Conservation (phyloP, 2,329 filamentous ascomycete genomes). For the Pseudocercospora eumusae region DNA sequence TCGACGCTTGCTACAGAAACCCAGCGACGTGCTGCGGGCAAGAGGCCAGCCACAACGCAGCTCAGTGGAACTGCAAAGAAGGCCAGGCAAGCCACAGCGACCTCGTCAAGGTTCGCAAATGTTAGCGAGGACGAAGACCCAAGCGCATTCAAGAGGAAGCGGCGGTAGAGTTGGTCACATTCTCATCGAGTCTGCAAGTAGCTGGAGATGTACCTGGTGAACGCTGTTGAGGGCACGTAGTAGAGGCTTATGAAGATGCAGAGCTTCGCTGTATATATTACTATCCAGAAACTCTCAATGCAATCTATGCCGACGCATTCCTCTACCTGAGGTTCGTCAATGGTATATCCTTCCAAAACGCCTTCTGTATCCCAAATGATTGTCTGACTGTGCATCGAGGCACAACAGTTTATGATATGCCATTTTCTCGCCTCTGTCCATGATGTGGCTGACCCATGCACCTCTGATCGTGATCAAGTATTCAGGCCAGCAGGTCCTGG, state of each 20-base stretch:
- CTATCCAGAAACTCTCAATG: background rate
- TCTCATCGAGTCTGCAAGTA: background rate
- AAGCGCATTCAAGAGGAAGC: slow-evolving; percentile 55
- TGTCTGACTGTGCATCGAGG: background rate
- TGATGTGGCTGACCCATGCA: background rate
- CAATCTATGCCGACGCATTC: slow-evolving; percentile 7
- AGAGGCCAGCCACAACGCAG: slow-evolving; percentile 32
- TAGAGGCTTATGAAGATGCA: background rate
- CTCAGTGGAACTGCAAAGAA: slow-evolving; percentile 35
- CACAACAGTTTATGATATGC: background rate
- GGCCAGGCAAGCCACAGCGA: slow-evolving; percentile 33
- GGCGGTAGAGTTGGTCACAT: slow-evolving; percentile 22
- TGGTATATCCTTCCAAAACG: slow-evolving; percentile 8
- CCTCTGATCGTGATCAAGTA: slow-evolving; percentile 7
- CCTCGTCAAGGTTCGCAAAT: background rate
- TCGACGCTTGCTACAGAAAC: slow-evolving; percentile 28
- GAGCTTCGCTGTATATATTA: background rate
- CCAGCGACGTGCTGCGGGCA: slow-evolving; percentile 33
- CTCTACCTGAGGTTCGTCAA: slow-evolving; percentile 5
- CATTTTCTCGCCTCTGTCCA: background rate
- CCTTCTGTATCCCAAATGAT: background rate
- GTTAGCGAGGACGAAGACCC: slow-evolving; percentile 51
- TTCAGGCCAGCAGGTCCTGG: slow-evolving; percentile 24
- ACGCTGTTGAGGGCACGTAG: background rate
- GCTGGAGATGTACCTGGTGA: background rate